Conservation (phyloP, 257 asterid species). For the Ligustrum vulgare region DNA sequence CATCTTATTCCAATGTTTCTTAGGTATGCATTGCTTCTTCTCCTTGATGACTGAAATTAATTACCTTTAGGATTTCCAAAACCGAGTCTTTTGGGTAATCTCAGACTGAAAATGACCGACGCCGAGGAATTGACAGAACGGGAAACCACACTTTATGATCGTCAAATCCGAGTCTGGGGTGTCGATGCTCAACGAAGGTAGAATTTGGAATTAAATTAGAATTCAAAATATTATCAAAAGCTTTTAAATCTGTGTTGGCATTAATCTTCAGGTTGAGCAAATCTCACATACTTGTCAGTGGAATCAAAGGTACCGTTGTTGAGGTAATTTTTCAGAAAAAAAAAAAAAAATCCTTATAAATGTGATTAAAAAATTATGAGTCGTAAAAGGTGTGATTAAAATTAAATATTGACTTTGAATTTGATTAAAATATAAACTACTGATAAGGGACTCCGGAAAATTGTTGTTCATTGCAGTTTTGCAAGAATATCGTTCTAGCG, state of each 20-base stretch:
- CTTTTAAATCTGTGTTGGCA: neutral
- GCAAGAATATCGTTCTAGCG: constrained; percentile 94
- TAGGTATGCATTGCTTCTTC: neutral
- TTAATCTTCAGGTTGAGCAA: constrained; percentile 66
- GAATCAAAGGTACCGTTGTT: constrained; percentile 72
- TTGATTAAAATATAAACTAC: no score
- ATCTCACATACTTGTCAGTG: constrained; percentile 80
- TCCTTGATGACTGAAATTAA: neutral
- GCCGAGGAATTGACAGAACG: constrained; percentile 87
- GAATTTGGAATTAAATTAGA: no score
- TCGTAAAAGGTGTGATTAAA: no score
- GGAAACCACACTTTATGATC: constrained; percentile 95
- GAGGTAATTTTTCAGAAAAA: constrained; percentile 53
- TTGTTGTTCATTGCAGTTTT: constrained; percentile 53
- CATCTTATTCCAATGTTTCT: neutral
- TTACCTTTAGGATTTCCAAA: neutral
- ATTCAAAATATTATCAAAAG: neutral
- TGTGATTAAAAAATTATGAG: no score
- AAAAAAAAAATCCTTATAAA: no score
- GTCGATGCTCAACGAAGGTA: constrained; percentile 98
- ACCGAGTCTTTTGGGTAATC: neutral
- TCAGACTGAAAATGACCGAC: constrained; percentile 25
- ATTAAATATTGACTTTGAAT: no score
- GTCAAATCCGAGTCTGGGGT: constrained; percentile 99
- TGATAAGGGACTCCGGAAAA: no score